Evolutionary conservation across 1,139 yeast genomes (phyloP).

Genomic region (Sugiyamaella pinicola): DNA sequence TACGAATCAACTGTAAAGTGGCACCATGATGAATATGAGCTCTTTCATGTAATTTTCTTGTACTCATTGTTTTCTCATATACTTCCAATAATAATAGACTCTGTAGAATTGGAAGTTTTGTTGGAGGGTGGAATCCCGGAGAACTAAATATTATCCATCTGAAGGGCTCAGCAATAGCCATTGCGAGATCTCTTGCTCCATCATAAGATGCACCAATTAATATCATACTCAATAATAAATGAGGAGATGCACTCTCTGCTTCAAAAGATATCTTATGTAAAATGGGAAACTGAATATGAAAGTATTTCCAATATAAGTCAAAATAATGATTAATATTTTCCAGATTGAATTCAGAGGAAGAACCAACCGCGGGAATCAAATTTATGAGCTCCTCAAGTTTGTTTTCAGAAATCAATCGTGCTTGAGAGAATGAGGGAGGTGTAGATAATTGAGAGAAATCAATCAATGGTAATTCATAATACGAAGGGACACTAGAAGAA

Average conservation of each 20-base stretch:
- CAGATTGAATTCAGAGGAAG: slow-evolving; percentile 31
- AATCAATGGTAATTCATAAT: slow-evolving; percentile 11
- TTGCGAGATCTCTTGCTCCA: slow-evolving; percentile 43
- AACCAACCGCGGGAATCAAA: slow-evolving; percentile 23
- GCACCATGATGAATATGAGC: slow-evolving; percentile 79
- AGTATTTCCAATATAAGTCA: slow-evolving; percentile 54
- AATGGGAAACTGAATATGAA: slow-evolving; percentile 64
- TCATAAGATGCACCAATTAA: slow-evolving; percentile 51
- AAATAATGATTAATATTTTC: slow-evolving; percentile 23
- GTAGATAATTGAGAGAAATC: slow-evolving; percentile 17
- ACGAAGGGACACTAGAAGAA: slow-evolving; percentile 9
- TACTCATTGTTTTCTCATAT: slow-evolving; percentile 63
- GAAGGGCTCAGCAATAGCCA: slow-evolving; percentile 57
- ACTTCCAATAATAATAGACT: slow-evolving; percentile 62
- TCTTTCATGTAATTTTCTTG: slow-evolving; percentile 59
- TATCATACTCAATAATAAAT: slow-evolving; percentile 58
- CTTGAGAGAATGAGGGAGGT: slow-evolving; percentile 14
- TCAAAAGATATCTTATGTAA: slow-evolving; percentile 66
- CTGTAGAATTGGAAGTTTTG: slow-evolving; percentile 67
- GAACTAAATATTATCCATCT: slow-evolving; percentile 62
- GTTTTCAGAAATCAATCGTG: slow-evolving; percentile 9
- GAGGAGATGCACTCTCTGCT: slow-evolving; percentile 54
- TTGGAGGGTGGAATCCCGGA: slow-evolving; percentile 57
- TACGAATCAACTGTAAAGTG: slow-evolving; percentile 66
- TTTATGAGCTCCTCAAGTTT: slow-evolving; percentile 4